Base-by-base conservation (phyloP, 345 rosid species). In the Moricandia moricandioides region DNA sequence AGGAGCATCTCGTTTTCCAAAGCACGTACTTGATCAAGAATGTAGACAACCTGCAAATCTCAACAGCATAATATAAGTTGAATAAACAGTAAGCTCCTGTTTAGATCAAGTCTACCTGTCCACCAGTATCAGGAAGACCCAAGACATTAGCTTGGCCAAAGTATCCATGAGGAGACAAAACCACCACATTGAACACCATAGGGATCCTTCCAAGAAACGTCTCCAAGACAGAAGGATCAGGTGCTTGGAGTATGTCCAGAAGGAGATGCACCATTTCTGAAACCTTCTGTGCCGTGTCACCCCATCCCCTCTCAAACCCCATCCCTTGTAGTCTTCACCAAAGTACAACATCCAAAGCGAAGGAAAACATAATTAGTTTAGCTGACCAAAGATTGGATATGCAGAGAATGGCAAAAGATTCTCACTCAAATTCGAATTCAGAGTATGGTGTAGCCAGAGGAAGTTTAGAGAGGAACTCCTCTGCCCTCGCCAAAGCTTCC, bases 11-110 rank as follows among this genome's bases (percentile, higher is more conserved):
- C 89, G 39, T 54, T 84, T 80, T 87, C 89, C 65, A 87, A 62
- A 26, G 89, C 89, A 45, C 88, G 89, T 17, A 87, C 91, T 85
- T 87, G 91, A 72, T 87, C 89, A 52, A 87, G 86, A 66, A 87
- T 85, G 63, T 85, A 87, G 30, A 87, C 86, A 69, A 87, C 71
- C 85, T 87, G 71, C 5, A 37, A 59, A 17, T 68, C 61, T 2
- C 65, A 65, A 55, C 7, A 16, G 8, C 17, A 29, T 16, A 30
- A 6, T 65, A 17, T 56, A 18, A 67, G 69, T 40, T 14, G 27
- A 76, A 62, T 47, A 33, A 35, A 57, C 24, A 61, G 37, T 35
- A n/a, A n/a, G n/a, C n/a, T n/a, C n/a, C n/a, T n/a, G 24, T 21
- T 21, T 9, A 0, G 52, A 77, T 21, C 4, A 31, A 70, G 59